Evolutionary conservation across 768 basidiomycete species (phyloP), one percentile per base, ranked within the genome.

Genomic region (Suillus subaureus): DNA sequence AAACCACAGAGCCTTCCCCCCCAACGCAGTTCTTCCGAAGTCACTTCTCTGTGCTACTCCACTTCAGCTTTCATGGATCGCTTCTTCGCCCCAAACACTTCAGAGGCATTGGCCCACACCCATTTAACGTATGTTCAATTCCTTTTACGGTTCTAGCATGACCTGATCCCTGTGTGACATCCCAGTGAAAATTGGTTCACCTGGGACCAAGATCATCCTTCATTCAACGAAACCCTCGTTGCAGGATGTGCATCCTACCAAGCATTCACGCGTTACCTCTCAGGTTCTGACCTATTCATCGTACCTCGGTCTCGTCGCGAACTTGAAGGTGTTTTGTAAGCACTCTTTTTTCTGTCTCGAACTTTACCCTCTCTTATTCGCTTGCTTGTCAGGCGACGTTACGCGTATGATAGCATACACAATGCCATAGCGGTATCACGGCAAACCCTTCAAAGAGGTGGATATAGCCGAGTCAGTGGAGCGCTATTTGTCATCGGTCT

Each of bases 161-260:
- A 23, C 61, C 67, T 31, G 63, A 69, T 69, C 70, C 68, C 73
- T 67, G 61, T 18, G 40, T 58, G 62, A 52, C 71, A 66, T 65
- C 51, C 33, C 71, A 92, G 90, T 54, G 88, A 92, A 75, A 89
- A 89, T 67, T 85, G 82, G 77, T 83, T 83, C 68, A 80, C 79
- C 51, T 92, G 91, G 90, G 89, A 92, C 72, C 82, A 84, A 42
- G 86, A 91, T 69, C 85, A 89, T 68, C 87, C 87, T 16, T 85
- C 86, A 15, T 81, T 90, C 72, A 83, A 91, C 78, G 91, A 93
- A 75, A 86, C 86, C 3, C 84, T 93, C 64, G 85, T 93, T 49
- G 89, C 92, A 1, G 86, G 88, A 26, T 91, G 87, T 70, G 91
- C 92, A n/a, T 88, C 92, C 6, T 94, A 94, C 77, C 83, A 89